phyloP scores from a whole-genome alignment of 306 rosid genomes.

The Malus fusca region DNA sequence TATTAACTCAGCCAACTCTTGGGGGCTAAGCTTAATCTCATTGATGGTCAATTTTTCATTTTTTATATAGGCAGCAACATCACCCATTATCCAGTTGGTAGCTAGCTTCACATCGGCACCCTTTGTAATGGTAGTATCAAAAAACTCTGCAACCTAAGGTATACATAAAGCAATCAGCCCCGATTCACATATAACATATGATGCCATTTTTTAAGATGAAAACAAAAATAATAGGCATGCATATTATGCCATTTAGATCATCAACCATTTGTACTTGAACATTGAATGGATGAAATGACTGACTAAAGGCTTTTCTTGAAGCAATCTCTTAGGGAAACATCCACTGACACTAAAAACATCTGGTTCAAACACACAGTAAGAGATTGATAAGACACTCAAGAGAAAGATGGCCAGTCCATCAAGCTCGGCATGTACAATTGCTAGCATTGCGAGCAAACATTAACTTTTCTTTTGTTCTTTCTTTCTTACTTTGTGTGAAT shows the following conservation, averaged over 20 bases:
- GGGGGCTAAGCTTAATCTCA: constrained; percentile 71
- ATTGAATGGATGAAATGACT: not conserved
- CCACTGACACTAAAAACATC: not conserved
- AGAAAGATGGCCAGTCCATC: not conserved
- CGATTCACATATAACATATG: not conserved
- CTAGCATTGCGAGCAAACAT: not conserved
- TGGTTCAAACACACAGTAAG: not conserved
- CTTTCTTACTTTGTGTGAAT: not conserved
- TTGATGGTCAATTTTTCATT: constrained; percentile 71
- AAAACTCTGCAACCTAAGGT: constrained; percentile 68
- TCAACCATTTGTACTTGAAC: not conserved
- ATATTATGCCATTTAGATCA: not conserved
- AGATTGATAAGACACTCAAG: not conserved
- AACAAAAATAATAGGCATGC: no score
- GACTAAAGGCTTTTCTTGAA: constrained; percentile 5
- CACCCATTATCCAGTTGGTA: constrained; percentile 96
- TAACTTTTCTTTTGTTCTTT: not conserved
- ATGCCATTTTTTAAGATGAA: not conserved
- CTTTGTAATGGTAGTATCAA: constrained; percentile 67
- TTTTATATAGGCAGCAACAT: constrained; percentile 84
- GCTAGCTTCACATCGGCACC: constrained; percentile 85
- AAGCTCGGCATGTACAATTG: not conserved
- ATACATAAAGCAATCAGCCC: constrained; percentile 20
- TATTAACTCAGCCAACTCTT: constrained; percentile 78
- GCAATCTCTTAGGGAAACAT: not conserved